phyloP scores from a whole-genome alignment of 768 basidiomycete species.

The Dacryopinax primogenitus region DNA sequence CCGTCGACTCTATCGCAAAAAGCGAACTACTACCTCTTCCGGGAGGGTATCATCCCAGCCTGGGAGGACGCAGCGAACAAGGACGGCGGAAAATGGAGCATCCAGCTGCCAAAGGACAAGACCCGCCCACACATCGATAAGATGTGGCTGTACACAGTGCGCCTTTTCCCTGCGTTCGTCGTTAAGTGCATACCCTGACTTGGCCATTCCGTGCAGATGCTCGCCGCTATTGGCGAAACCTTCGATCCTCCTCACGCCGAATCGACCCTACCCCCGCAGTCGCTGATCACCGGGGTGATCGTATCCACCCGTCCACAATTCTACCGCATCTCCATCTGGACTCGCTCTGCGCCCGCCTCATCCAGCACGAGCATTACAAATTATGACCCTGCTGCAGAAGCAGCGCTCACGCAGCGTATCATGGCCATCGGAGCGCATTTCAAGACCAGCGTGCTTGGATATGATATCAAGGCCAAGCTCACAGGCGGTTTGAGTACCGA shows the following conservation, averaged over 20 bases:
- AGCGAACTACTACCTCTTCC: constrained; percentile 99
- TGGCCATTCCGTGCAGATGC: constrained; percentile 53
- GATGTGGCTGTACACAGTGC: constrained; percentile 96
- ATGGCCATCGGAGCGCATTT: constrained; percentile 79
- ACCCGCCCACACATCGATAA: constrained; percentile 71
- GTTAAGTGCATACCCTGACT: not conserved
- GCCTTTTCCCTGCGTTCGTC: constrained; percentile 14
- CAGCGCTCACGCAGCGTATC: constrained; percentile 60
- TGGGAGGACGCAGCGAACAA: constrained; percentile 98
- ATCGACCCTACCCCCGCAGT: constrained; percentile 44
- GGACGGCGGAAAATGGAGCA: constrained; percentile 96
- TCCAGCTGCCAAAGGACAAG: constrained; percentile 94
- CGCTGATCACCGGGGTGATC: constrained; percentile 73
- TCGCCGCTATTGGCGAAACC: constrained; percentile 97
- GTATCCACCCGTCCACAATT: constrained; percentile 89
- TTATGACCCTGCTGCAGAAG: constrained; percentile 15
- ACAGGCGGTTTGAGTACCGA: constrained; percentile 83
- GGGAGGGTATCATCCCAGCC: constrained; percentile 93
- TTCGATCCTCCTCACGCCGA: constrained; percentile 74
- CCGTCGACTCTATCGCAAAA: constrained; percentile 87
- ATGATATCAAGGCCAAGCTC: constrained; percentile 55
- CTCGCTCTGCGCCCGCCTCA: constrained; percentile 55
- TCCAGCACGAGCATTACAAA: constrained; percentile 15
- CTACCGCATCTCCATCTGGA: constrained; percentile 97
- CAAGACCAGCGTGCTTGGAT: constrained; percentile 82